Evolutionary conservation across 345 rosid genomes (phyloP).

Genomic region (Mallotus nudiflorus): DNA sequence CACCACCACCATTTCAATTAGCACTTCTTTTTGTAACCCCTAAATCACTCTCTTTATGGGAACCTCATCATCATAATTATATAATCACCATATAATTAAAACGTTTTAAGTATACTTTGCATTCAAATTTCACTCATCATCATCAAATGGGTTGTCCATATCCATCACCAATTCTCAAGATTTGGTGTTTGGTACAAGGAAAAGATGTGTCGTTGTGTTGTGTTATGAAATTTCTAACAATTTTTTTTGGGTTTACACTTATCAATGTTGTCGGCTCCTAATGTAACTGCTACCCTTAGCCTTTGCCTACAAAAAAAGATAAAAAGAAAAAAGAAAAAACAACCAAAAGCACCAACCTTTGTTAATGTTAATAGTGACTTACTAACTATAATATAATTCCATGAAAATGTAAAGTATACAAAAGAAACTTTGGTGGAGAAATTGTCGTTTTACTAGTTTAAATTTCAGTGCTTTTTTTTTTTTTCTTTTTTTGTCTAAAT

Average conservation of each 20-base stretch:
- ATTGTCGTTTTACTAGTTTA: constrained; percentile 37
- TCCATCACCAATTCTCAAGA: background rate
- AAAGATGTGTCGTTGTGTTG: background rate
- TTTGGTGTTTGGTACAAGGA: constrained; percentile 6
- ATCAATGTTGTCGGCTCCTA: constrained; percentile 54
- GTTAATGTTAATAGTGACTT: constrained; percentile 23
- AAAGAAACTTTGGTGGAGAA: background rate
- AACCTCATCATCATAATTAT: background rate
- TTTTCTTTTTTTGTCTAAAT: background rate
- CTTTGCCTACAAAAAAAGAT: background rate
- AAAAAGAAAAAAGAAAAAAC: too few relatives aligned
- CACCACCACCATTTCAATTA: too few relatives aligned
- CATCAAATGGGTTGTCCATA: background rate
- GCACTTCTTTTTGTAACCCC: too few relatives aligned
- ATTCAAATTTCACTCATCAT: constrained; percentile 8
- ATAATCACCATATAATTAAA: constrained; percentile 1
- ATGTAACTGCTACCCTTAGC: constrained; percentile 31
- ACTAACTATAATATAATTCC: constrained; percentile 17
- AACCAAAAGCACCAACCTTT: constrained; percentile 46
- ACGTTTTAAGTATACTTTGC: too few relatives aligned
- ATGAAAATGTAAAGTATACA: constrained; percentile 1
- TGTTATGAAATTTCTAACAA: background rate
- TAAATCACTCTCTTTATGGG: background rate
- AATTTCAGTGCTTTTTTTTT: constrained; percentile 44
- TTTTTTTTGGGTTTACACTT: constrained; percentile 29